A percentile compares a stretch with the other conserved stretches of the same genome.
These are phyloP conservation scores for Albugo candida DNA, from an alignment of 352 stramenopile species.

Conservation along the genomic window DNA sequence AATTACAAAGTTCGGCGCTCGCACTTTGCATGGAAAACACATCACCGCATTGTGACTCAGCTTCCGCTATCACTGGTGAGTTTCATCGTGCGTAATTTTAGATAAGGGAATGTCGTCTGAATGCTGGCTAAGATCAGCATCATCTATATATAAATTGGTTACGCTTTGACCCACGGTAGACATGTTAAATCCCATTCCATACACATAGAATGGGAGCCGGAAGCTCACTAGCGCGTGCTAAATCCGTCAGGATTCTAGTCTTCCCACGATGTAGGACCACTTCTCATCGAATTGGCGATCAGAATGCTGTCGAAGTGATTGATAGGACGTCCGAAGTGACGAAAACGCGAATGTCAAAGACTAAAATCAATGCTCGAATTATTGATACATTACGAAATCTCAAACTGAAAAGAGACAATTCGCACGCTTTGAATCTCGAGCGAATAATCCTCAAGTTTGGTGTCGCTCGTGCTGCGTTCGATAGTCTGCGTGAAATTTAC, in stretches of 20 bases:
- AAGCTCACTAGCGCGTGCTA: not conserved
- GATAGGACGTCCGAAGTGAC: not conserved
- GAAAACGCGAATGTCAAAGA: slow-evolving; percentile 5
- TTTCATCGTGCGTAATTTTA: too few relatives aligned
- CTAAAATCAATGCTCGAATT: slow-evolving; percentile 44
- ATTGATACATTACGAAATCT: slow-evolving; percentile 37
- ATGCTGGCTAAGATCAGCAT: too few relatives aligned
- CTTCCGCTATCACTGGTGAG: too few relatives aligned
- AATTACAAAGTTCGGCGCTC: not conserved
- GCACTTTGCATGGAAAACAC: too few relatives aligned
- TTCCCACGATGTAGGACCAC: not conserved
- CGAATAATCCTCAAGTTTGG: slow-evolving; percentile 57
- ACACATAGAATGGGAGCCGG: not conserved
- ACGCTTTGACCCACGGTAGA: too few relatives aligned
- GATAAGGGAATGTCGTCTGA: too few relatives aligned
- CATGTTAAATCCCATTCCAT: too few relatives aligned
- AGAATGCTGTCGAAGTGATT: not conserved
- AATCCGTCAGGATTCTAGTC: not conserved
- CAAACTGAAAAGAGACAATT: slow-evolving; percentile 25
- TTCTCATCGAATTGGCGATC: not conserved
- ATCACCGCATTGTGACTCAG: too few relatives aligned
- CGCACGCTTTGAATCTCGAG: slow-evolving; percentile 44
- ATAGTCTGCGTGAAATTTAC: slow-evolving; percentile 46
- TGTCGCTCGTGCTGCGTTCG: slow-evolving; percentile 37
- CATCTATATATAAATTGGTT: too few relatives aligned